phyloP scores from a whole-genome alignment of 305 asterid genomes.

The Fraxinus ornus region DNA sequence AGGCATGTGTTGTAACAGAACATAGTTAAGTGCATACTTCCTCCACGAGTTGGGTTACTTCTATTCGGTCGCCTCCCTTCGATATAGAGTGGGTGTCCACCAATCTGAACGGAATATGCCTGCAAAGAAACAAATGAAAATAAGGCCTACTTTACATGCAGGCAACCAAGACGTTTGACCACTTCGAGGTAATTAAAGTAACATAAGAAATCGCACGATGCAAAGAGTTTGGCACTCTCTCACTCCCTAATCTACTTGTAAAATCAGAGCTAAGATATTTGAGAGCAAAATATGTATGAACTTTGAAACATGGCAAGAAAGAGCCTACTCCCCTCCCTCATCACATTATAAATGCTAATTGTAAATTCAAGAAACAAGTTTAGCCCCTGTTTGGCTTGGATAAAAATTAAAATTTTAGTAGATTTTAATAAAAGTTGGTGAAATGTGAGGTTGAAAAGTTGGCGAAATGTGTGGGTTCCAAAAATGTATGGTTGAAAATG shows the following conservation, averaged over 20 bases:
- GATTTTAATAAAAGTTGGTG: background rate
- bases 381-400: background rate
- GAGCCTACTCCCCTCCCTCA: background rate
- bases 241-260: background rate
- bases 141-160: background rate
- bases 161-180: background rate
- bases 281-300: background rate
- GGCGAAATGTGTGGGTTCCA: too few relatives aligned
- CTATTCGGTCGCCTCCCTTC: constrained; percentile 93
- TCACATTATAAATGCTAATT: background rate
- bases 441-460: too few relatives aligned
- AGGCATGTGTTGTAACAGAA: background rate
- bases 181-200: background rate
- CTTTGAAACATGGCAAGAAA: background rate
- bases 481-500: too few relatives aligned
- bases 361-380: background rate
- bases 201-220: background rate
- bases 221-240: background rate
- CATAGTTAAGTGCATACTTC: constrained; percentile 52
- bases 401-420: background rate
- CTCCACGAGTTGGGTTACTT: constrained; percentile 59
- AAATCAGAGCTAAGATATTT: background rate
- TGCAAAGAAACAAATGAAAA: constrained; percentile 32
- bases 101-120: constrained; percentile 80
- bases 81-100: constrained; percentile 69